Conservation (phyloP, 2,329 filamentous ascomycete species). For the Ambrosiella cleistominuta region DNA sequence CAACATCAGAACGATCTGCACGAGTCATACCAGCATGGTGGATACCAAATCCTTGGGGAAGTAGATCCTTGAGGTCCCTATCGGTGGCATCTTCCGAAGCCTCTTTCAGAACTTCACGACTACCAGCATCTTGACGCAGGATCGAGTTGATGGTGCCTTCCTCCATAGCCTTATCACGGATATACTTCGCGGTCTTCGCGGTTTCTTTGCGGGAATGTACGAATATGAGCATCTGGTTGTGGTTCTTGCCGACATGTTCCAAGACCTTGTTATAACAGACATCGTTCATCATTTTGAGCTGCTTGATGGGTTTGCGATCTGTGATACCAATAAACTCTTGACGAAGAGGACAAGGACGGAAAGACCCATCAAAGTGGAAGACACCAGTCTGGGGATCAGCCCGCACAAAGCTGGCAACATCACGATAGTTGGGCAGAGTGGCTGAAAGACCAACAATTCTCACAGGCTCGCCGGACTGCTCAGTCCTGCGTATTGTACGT, state of each 20-base stretch:
- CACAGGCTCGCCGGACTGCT: slow-evolving; percentile 86
- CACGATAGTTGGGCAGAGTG: slow-evolving; percentile 87
- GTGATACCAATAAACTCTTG: slow-evolving; percentile 97
- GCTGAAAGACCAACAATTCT: slow-evolving; percentile 84
- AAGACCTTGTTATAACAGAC: slow-evolving; percentile 96
- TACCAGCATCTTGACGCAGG: slow-evolving; percentile 78
- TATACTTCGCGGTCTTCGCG: slow-evolving; percentile 89
- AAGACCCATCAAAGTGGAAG: slow-evolving; percentile 93
- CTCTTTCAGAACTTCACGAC: slow-evolving; percentile 70
- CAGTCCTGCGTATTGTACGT: slow-evolving; percentile 77
- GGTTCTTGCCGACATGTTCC: slow-evolving; percentile 81
- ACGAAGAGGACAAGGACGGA: slow-evolving; percentile 78
- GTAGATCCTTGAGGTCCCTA: slow-evolving; percentile 73
- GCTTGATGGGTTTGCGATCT: slow-evolving; percentile 96
- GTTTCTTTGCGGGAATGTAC: slow-evolving; percentile 98
- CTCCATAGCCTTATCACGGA: slow-evolving; percentile 92
- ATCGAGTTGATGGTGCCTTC: slow-evolving; percentile 95
- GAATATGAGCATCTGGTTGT: slow-evolving; percentile 97
- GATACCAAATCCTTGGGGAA: slow-evolving; percentile 95
- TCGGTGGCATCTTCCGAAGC: slow-evolving; percentile 72
- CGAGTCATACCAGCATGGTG: slow-evolving; percentile 96
- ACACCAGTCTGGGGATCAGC: slow-evolving; percentile 72
- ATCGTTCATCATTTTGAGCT: slow-evolving; percentile 98
- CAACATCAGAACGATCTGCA: slow-evolving; percentile 85
- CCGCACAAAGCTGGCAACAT: slow-evolving; percentile 88